Base-by-base conservation (phyloP, 2,329 filamentous ascomycete genomes). In the Monascus ruber region DNA sequence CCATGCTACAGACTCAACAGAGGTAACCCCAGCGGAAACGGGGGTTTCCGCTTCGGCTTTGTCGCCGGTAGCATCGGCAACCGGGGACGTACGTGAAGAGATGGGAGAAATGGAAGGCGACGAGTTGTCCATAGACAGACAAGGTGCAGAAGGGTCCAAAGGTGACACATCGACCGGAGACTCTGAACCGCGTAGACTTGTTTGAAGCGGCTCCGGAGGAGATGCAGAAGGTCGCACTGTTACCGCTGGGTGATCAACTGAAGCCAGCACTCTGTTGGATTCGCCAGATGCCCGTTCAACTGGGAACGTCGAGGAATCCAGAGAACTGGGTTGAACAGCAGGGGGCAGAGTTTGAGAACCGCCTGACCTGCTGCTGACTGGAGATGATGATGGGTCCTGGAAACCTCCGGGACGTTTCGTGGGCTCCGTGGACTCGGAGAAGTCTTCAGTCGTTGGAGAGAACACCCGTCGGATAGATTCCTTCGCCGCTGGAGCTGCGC, bases 111-210 rank as follows among this genome's bases (percentile, higher is more conserved):
- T 41, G 31, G 77, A 76, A 38, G 70, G 69, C 43, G 81, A 83
- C 7, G 81, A 85, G 5, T 73, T 79, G 58, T 87, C 83, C 24
- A 74, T 76, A 4, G 82, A 83, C 42, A 71, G 57, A 27, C 54
- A 41, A 43, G 55, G 51, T 33, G 50, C 51, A 26, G 57, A 51
- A 26, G 53, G 52, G 41, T 70, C 70, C 26, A 73, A 58, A 1
- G 77, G 77, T 11, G 80, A 81, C 3, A 82, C 70, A 43, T 80
- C 69, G 2, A 81, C 72, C 3, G 81, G 82, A 3, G 83, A 86
- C 56, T 85, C 81, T 5, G 78, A 78, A 31, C 78, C 58, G 33
- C 73, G 68, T 36, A 74, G 71, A n/a, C 41, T 48, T 24, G 53
- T 51, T 10, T 41, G 35, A 28, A 55, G 55, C 37, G 42, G 54